Base-by-base conservation (phyloP, 164 flowering plant species). In the Kalanchoe fedtschenkoi region DNA sequence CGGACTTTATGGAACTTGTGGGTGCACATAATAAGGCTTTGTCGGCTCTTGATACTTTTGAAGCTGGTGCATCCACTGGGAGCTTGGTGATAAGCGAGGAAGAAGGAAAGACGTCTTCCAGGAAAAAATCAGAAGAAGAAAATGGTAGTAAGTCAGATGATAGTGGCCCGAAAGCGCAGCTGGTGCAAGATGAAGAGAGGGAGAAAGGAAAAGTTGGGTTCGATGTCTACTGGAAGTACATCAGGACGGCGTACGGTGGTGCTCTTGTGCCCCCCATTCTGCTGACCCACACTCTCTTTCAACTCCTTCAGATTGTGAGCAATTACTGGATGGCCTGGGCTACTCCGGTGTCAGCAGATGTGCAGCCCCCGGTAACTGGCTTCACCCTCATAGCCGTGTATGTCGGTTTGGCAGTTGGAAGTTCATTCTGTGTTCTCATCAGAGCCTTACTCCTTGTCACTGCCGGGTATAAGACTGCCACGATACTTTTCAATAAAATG, bases 321-420 rank as follows among this genome's bases (percentile, higher is more conserved):
- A 90, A 93, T 64, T 93, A 87, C 56, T 93, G 99, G 99, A 93
- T 93, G 92, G 91, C 95, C 34, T 86, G 83, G 92, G 96, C 91
- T 33, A 72, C 84, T 68, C 97, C 98, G 0, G 78, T 78, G 7
- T 83, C 96, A 6, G 66, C 66, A 60, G 83, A 78, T 66, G 74
- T 4, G 13, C n/a, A 72, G 66, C 75, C 95, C 61, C 53, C 74
- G 4, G 92, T 86, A 41, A 34, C 33, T 5, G 66, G 63, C 64
- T 68, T 72, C 9, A 76, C 74, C 13, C 82, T 86, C 5, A 66
- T 90, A 24, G 15, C 70, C 51, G 96, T 93, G 16, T 90, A 85
- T 70, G 78, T 83, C 39, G 78, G 72, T 58, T 75, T 93, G 69
- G 80, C 95, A 5, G 15, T 85, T 61, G 95, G 75, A 65, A 81